A percentile compares a stretch with the other conserved stretches of the same genome.
phyloP scores from a whole-genome alignment of 139 green algal species.

The Chlorella sp. region DNA sequence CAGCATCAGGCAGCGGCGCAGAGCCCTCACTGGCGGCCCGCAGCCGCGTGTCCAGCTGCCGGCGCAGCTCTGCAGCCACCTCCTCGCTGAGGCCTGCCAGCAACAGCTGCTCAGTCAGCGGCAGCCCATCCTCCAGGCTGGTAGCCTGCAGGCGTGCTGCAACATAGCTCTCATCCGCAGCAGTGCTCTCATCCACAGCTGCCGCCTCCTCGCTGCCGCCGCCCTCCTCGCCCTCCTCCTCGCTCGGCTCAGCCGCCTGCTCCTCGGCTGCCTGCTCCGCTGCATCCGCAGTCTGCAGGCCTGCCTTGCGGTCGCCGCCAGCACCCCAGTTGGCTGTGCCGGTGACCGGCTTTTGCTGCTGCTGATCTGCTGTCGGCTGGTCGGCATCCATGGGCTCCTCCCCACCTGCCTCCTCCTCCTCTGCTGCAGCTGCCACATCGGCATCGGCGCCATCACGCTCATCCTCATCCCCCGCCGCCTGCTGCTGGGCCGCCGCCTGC shows the following conservation, averaged over 20 bases:
- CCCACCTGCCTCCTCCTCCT: slow-evolving; percentile 19
- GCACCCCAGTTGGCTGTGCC: slow-evolving; percentile 38
- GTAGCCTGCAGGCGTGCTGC: slow-evolving; percentile 37
- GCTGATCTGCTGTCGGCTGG: slow-evolving; percentile 16
- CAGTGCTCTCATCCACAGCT: slow-evolving; percentile 22
- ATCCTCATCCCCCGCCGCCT: slow-evolving; percentile 7
- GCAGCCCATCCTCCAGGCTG: slow-evolving; percentile 38
- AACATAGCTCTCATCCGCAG: slow-evolving; percentile 26
- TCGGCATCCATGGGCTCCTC: slow-evolving; percentile 29
- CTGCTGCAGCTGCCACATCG: not conserved
- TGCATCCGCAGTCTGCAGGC: slow-evolving; percentile 11
- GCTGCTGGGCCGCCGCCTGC: slow-evolving; percentile 64
- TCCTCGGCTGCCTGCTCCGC: slow-evolving; percentile 27
- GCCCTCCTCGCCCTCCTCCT: slow-evolving; percentile 27
- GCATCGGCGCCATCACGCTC: not conserved
- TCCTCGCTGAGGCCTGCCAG: slow-evolving; percentile 29
- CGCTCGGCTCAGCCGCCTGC: not conserved
- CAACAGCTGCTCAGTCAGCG: slow-evolving; percentile 5
- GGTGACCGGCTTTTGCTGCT: slow-evolving; percentile 23
- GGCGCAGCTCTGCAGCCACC: slow-evolving; percentile 54
- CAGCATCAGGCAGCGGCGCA: slow-evolving; percentile 11
- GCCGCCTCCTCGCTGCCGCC: slow-evolving; percentile 40
- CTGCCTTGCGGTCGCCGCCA: slow-evolving; percentile 38
- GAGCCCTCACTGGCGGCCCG: slow-evolving; percentile 33
- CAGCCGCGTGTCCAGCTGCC: slow-evolving; percentile 68